Base-by-base conservation (phyloP, 345 rosid genomes). In the Stellera chamaejasme region DNA sequence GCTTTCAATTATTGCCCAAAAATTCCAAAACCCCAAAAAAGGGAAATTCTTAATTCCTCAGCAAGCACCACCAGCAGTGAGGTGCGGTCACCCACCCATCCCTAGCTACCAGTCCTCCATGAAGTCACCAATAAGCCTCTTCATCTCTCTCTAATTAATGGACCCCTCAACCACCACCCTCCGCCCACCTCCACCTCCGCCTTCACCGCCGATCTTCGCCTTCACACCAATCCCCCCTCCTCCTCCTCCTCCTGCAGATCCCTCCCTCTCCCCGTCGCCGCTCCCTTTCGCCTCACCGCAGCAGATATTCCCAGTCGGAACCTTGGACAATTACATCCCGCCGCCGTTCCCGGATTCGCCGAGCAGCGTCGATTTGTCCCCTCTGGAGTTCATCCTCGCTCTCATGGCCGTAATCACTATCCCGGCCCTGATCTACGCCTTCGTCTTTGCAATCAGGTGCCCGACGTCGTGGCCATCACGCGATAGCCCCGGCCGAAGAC, bases 351-450 rank as follows among this genome's bases (percentile, higher is more conserved):
- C 96, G 0, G 69, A 71, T 0, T 52, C 84, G 6, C 66, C 90
- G 3, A 66, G 77, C 10, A 75, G 65, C 63, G 68, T 82, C 48
- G 91, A 85, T 67, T 52, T 91, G 23, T 71, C 96, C 13, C 84
- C 96, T 46, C 78, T 87, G 8, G 80, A 75, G 63, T 74, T 85
- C 72, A 66, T 85, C 19, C 80, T 87, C 43, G 85, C 79, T 41
- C 60, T 91, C 56, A 32, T 91, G 12, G 96, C 96, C 0, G 41
- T 88, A 61, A 56, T 87, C 77, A 77, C 90, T 48, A 75, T 87
- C 75, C 88, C 89, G 10, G 71, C 77, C 58, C 63, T 91, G 69
- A 78, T 76, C 69, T 91, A 75, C 77, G 75, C 90, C 48, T 61
- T 85, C 66, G 75, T 82, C 63, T 81, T 81, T 66, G 58, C 88